Conservation (phyloP, 768 basidiomycete species). For the Boletus eberwhitei region DNA sequence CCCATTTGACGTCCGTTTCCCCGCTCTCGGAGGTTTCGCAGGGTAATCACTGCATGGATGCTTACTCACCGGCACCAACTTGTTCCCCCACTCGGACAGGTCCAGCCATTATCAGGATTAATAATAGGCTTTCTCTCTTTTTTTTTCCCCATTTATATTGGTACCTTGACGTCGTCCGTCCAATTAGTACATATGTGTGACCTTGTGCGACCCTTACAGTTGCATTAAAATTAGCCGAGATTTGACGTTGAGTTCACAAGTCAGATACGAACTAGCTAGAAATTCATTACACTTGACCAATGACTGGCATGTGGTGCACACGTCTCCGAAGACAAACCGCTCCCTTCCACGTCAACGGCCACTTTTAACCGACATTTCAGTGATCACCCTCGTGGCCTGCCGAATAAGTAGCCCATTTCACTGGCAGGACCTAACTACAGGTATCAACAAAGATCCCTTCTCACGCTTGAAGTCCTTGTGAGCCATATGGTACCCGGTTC, state of each 20-base stretch:
- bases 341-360: background rate
- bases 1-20: background rate
- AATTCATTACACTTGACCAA: background rate
- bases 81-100: background rate
- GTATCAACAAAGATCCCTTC: background rate
- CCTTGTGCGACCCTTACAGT: background rate
- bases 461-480: background rate
- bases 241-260: background rate
- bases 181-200: background rate
- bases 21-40: conserved; percentile 5
- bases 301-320: background rate
- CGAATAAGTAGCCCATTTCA: background rate
- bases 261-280: background rate
- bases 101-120: too few relatives aligned
- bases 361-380: background rate
- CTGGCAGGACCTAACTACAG: background rate
- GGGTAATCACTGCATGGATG: background rate
- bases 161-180: too few relatives aligned
- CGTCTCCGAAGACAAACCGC: background rate
- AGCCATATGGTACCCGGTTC: background rate
- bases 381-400: background rate
- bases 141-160: too few relatives aligned
- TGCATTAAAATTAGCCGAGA: background rate
- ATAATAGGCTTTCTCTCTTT: too few relatives aligned
- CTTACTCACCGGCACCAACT: conserved; percentile 7